These are phyloP conservation scores for Juncus effusus DNA, from an alignment of 176 grass and related monocot species.

Conservation along the genomic window DNA sequence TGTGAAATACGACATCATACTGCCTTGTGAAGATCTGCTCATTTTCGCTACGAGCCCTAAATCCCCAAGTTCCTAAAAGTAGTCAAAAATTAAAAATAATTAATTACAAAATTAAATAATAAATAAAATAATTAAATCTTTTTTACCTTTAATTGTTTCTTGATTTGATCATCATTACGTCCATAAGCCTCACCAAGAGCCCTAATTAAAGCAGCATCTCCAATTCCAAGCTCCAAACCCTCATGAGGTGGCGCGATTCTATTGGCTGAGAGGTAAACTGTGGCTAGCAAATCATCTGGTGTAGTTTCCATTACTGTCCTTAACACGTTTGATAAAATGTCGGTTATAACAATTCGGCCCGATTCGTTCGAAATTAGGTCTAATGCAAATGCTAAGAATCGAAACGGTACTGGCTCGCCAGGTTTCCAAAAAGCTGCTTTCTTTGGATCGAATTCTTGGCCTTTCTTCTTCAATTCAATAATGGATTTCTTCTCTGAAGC, in stretches of 20 bases:
- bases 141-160: slow-evolving; percentile 79
- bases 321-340: slow-evolving; percentile 89
- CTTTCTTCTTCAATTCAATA: slow-evolving; percentile 79
- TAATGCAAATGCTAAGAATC: slow-evolving; percentile 72
- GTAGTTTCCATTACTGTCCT: slow-evolving; percentile 74
- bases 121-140: neutral
- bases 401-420: slow-evolving; percentile 69
- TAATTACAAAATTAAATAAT: neutral
- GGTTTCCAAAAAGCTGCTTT: slow-evolving; percentile 72
- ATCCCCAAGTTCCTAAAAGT: slow-evolving; percentile 81
- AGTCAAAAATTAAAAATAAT: neutral
- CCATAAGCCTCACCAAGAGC: slow-evolving; percentile 93
- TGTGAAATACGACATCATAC: slow-evolving; percentile 48
- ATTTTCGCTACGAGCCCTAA: slow-evolving; percentile 94
- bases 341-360: slow-evolving; percentile 71
- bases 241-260: slow-evolving; percentile 85
- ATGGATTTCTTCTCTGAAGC: slow-evolving; percentile 35
- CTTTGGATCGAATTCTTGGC: slow-evolving; percentile 59
- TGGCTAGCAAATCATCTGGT: slow-evolving; percentile 69
- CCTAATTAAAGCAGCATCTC: slow-evolving; percentile 76
- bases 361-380: slow-evolving; percentile 92
- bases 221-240: slow-evolving; percentile 91
- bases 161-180: slow-evolving; percentile 92
- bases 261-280: slow-evolving; percentile 88
- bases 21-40: slow-evolving; percentile 81